A percentile compares a stretch with the other conserved stretches of the same genome.
These are phyloP conservation scores for Cicer chorassanicum DNA, from an alignment of 306 rosid species.

Conservation along the genomic window DNA sequence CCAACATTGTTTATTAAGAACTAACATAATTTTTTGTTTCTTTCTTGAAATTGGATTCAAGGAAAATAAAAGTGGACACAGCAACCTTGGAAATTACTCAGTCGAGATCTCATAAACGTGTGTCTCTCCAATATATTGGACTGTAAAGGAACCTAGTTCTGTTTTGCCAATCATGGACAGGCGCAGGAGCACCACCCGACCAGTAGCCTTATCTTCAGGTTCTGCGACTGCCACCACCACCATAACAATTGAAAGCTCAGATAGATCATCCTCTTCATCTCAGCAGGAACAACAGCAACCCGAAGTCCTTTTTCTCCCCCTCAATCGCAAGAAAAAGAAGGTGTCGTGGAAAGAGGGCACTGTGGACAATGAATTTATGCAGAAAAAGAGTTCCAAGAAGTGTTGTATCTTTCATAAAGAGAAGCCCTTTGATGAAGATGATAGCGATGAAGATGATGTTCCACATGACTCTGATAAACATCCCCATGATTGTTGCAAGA, in stretches of 20 bases:
- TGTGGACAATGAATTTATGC: conserved; percentile 93
- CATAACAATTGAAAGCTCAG: conserved; percentile 55
- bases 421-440: conserved; percentile 77
- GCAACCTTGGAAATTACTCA: conserved; percentile 19
- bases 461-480: conserved; percentile 40
- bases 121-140: conserved; percentile 6
- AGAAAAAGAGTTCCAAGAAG: conserved; percentile 95
- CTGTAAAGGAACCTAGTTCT: not conserved
- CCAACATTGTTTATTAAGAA: conserved; percentile 15
- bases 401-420: conserved; percentile 92
- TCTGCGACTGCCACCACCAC: conserved; percentile 51
- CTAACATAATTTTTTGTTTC: conserved; percentile 21
- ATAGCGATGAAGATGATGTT: conserved; percentile 70
- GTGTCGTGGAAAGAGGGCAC: conserved; percentile 95
- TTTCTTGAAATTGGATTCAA: conserved; percentile 12
- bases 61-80: conserved; percentile 20
- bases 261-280: conserved; percentile 54
- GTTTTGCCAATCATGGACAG: conserved; percentile 45
- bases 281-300: conserved; percentile 55
- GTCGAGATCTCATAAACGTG: conserved; percentile 15
- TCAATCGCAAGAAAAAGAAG: conserved; percentile 88
- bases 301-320: conserved; percentile 68
- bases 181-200: conserved; percentile 27
- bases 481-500: conserved; percentile 51
- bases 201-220: conserved; percentile 38